Conservation (phyloP, 176 grass and related monocot genomes). For the Aegilops umbellulata region DNA sequence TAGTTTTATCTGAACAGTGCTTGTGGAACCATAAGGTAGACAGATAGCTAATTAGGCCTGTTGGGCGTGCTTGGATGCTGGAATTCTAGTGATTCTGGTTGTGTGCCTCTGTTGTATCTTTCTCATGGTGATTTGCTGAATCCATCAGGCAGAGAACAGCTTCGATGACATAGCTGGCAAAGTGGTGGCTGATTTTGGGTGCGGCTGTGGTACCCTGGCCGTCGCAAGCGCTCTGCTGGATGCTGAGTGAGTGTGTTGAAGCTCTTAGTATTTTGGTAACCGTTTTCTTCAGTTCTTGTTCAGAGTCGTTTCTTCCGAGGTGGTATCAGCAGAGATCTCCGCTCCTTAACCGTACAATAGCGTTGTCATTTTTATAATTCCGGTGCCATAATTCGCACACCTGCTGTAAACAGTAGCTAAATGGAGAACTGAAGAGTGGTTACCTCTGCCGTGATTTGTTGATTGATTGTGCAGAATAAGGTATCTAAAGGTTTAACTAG, state of each 20-base stretch:
- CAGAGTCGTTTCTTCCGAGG: not conserved
- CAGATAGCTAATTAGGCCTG: not conserved
- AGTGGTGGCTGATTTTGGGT: conserved; percentile 95
- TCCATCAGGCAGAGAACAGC: conserved; percentile 71
- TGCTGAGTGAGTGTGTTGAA: conserved; percentile 67
- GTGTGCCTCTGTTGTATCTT: not conserved
- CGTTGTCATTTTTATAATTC: not conserved
- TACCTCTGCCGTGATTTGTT: not conserved
- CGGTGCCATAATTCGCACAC: not conserved
- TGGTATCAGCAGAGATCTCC: not conserved
- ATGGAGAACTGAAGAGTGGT: not conserved
- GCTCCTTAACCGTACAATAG: not conserved
- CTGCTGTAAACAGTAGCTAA: not conserved
- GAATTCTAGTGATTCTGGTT: not conserved
- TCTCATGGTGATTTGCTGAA: conserved; percentile 9
- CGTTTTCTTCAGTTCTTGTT: not conserved
- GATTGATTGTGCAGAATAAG: conserved; percentile 11
- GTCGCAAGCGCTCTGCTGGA: conserved; percentile 74
- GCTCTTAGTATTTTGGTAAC: not conserved
- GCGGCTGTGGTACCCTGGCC: conserved; percentile 82
- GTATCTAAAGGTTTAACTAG: too few relatives aligned
- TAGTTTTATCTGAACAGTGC: not conserved
- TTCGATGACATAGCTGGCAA: conserved; percentile 80
- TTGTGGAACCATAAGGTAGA: not conserved
- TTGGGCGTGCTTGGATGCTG: not conserved